Base-by-base conservation (phyloP, 345 rosid genomes). In the Pistacia atlantica region DNA sequence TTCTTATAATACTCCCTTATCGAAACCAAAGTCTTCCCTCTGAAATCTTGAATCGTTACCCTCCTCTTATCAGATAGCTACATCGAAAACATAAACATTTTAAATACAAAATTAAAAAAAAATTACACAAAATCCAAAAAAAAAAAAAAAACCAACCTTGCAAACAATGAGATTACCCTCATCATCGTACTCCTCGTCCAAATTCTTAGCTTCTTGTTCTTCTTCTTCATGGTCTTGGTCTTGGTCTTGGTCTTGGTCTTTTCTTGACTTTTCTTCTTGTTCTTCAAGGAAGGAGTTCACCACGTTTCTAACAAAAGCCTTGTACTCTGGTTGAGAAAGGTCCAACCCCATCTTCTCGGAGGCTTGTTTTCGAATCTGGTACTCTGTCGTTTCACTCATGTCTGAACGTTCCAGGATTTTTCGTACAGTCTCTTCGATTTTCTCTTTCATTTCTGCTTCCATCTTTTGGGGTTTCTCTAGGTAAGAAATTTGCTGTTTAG, bases 91-190 rank as follows among this genome's bases (percentile, higher is more conserved):
- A 4, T 38, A 75, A 7, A 8, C 0, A 42, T 38, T 57, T 14
- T 52, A n/a, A 20, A 68, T 78, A 68, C 48, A 42, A 69, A 69
- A 2, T 28, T 28, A 59, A 45, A 33, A 4, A 2, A 8, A 20
- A 33, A 31, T 31, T 1, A n/a, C 72, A 35, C 12, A 12, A 28
- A 38, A 25, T 25, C 4, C 0, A 3, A 9, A 61, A 58, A 54
- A 17, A 37, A 28, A 65, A 48, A 17, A 37, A n/a, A 65, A 48
- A 67, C 82, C 10, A 48, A 93, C 98, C 86, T 84, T 80, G 79
- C 98, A 92, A 84, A 95, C 78, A 76, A 95, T 84, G 76, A 88
- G 93, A 81, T 95, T 90, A 2, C 98, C 98, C 3, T 87, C 92
- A 59, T 95, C 97, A 61, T 90, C 93, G 3, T 80, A 87, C 90